Percentiles rank a stretch among this genome's conserved stretches.
Conservation (phyloP, 805 yeast species). For the Ogataea allantospora region DNA sequence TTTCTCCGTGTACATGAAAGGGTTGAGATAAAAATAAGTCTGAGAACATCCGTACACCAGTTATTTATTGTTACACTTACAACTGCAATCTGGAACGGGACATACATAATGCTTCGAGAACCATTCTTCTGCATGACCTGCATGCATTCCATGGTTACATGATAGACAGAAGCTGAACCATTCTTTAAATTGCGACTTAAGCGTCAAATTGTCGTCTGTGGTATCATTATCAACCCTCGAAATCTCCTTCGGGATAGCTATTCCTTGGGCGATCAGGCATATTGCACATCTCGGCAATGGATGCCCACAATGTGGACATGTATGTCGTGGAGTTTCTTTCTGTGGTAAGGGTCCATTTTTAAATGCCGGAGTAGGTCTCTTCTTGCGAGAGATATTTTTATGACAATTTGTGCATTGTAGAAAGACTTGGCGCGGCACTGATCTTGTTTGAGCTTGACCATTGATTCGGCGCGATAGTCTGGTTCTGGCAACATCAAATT, state of each 20-base stretch:
- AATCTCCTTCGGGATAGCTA: constrained; percentile 48
- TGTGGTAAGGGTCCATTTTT: neutral
- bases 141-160: constrained; percentile 93
- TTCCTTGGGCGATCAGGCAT: constrained; percentile 78
- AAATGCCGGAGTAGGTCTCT: constrained; percentile 4
- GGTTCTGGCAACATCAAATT: constrained; percentile 77
- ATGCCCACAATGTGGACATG: constrained; percentile 84
- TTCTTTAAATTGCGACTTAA: constrained; percentile 53
- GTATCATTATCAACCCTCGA: constrained; percentile 27
- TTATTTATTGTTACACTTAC: constrained; percentile 63
- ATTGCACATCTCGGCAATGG: constrained; percentile 89
- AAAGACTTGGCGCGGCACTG: constrained; percentile 70
- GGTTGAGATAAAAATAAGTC: neutral
- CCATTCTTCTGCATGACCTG: constrained; percentile 96
- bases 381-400: constrained; percentile 54
- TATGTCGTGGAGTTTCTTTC: constrained; percentile 14
- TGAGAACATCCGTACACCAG: constrained; percentile 7
- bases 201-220: constrained; percentile 18
- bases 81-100: constrained; percentile 91
- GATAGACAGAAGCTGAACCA: constrained; percentile 92
- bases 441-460: constrained; percentile 47
- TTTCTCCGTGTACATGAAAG: constrained; percentile 3
- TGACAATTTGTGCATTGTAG: constrained; percentile 83
- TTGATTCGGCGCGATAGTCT: constrained; percentile 53
- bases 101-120: constrained; percentile 82